Percentiles rank a stretch among this genome's conserved stretches.
These are phyloP conservation scores for Yarrowia divulgata DNA, from an alignment of 805 yeast species.

Conservation along the genomic window DNA sequence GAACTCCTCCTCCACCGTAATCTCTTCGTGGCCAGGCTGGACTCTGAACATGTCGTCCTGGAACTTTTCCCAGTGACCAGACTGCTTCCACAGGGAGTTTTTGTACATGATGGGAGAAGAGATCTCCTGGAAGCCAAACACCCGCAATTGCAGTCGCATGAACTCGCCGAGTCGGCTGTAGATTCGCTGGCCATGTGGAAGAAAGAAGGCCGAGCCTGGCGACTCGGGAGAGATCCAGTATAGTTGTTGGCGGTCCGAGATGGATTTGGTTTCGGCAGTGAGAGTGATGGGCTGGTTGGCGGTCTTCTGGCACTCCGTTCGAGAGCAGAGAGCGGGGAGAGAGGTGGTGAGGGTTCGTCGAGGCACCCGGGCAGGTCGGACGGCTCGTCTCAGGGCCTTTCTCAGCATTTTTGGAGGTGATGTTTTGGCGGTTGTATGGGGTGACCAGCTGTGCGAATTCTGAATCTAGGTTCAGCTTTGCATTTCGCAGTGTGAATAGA, in stretches of 20 bases:
- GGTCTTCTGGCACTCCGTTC: conserved; percentile 25
- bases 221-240: conserved; percentile 81
- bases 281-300: conserved; percentile 30
- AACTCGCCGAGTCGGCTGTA: conserved; percentile 79
- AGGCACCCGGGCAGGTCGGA: not conserved
- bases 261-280: conserved; percentile 46
- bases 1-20: conserved; percentile 59
- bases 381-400: not conserved
- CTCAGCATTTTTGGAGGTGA: conserved; percentile 4
- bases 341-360: conserved; percentile 16
- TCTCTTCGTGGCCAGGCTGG: conserved; percentile 45
- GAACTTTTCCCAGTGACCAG: conserved; percentile 97
- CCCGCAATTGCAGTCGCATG: conserved; percentile 83
- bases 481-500: not conserved
- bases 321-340: conserved; percentile 5
- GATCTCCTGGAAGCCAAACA: conserved; percentile 88
- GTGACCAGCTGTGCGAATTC: conserved; percentile 10
- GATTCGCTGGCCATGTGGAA: conserved; percentile 90
- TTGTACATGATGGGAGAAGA: conserved; percentile 89
- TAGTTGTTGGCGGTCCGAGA: conserved; percentile 73
- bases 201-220: conserved; percentile 91
- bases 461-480: conserved; percentile 7
- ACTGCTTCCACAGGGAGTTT: conserved; percentile 81
- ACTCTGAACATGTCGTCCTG: conserved; percentile 87
- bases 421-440: not conserved